Evolutionary conservation across 2,329 filamentous ascomycete species (phyloP), one percentile per base, ranked within the genome.

Genomic region (Pyrenophora teres): DNA sequence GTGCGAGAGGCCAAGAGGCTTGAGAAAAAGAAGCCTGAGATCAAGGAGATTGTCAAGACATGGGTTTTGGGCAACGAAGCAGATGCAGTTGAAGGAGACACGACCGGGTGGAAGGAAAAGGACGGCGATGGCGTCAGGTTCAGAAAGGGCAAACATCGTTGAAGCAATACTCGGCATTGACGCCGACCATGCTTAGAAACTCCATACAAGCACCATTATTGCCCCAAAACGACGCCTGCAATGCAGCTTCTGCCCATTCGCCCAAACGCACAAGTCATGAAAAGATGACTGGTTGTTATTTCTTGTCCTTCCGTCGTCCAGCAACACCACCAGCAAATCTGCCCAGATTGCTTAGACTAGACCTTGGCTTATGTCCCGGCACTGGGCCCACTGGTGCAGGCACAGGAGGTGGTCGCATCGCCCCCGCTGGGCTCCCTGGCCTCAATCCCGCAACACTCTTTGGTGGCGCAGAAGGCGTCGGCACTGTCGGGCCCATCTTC

Each of bases 31-130:
- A 76, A 80, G 36, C 81, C 80, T 32, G 89, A 92, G 73, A 79
- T 83, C 15, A 89, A 85, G 72, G 78, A 89, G 66, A 81, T 93
- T 23, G 75, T 89, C 15, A 81, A 87, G 56, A 90, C 85, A 2
- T 92, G 89, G 89, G 81, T 88, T 2, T 71, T 80, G 46, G 75
- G 78, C 8, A 58, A 58, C n/a, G 38, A 40, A 2, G 37, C 40
- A 6, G 51, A 53, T 30, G 62, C 33, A 13, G 54, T 52, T 42
- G 55, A 48, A 59, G 53, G 45, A 51, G 39, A 35, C 31, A 39
- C 16, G 39, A 50, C 21, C 32, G 41, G 33, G 12, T 50, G 44
- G 35, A 65, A 70, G 31, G 65, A 67, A 6, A 65, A 68, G 36
- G 52, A 53, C 2, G 67, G 63, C 19, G 70, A 74, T 36, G 57